phyloP scores from a whole-genome alignment of 2,329 filamentous ascomycete genomes.

The Esteya vermicola region DNA sequence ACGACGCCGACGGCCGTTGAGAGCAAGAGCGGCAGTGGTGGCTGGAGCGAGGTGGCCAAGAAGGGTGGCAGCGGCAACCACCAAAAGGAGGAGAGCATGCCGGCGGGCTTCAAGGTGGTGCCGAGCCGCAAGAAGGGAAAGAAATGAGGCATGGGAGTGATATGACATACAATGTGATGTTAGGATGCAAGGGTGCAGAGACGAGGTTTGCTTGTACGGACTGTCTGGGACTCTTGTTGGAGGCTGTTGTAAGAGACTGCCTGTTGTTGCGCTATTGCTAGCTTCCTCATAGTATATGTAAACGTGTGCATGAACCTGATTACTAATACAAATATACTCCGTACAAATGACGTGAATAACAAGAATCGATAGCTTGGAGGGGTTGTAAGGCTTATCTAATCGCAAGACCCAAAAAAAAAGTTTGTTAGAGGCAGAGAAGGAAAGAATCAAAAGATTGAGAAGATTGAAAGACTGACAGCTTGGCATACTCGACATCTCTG shows the following conservation, averaged over 20 bases:
- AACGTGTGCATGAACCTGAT: too few species aligned
- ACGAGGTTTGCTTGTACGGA: too few species aligned
- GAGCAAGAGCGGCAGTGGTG: slow-evolving; percentile 48
- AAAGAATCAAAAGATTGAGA: neutral
- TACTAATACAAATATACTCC: too few species aligned
- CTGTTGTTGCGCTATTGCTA: too few species aligned
- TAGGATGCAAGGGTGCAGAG: too few species aligned
- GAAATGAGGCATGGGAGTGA: slow-evolving; percentile 31
- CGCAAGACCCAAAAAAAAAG: slow-evolving; percentile 4
- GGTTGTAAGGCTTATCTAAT: slow-evolving; percentile 8
- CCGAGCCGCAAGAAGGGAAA: slow-evolving; percentile 84
- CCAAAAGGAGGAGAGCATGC: slow-evolving; percentile 25
- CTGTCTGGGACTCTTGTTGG: too few species aligned
- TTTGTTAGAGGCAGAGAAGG: neutral
- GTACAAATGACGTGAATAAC: too few species aligned
- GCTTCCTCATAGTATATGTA: too few species aligned
- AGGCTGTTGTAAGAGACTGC: neutral
- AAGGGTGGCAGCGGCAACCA: slow-evolving; percentile 52
- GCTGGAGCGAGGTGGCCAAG: slow-evolving; percentile 97
- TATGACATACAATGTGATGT: too few species aligned
- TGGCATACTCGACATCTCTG: too few species aligned
- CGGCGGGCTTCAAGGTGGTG: slow-evolving; percentile 74
- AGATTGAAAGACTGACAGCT: too few species aligned
- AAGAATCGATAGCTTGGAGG: neutral
- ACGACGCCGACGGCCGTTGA: slow-evolving; percentile 23